Evolutionary conservation across 2,329 filamentous ascomycete genomes (phyloP), one percentile per base, ranked within the genome.

Genomic region (Fusarium paranaense): DNA sequence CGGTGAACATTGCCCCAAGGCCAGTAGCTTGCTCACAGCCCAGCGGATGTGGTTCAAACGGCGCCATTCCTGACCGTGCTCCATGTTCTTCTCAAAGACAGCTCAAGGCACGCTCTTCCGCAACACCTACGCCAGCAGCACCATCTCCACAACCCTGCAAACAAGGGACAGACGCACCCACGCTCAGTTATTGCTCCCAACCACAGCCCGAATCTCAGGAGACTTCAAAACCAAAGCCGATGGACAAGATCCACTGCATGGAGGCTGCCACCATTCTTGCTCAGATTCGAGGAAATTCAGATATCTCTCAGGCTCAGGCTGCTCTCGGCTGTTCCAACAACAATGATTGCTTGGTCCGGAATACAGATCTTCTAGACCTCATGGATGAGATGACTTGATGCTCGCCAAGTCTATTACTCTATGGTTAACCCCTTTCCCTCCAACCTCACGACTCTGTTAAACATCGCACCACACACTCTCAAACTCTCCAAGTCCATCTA

Each of bases 401-500:
- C n/a, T 8, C 50, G 2, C 30, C 27, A 2, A 32, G 18, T 52
- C 47, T 52, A 32, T 32, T 32, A 32, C 10, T n/a, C 40, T 9
- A 18, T 10, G 2, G 16, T 37, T 18, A 11, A 57, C 32, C 33
- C 20, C 20, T 18, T 40, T 59, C 2, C 22, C 22, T 58, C 11
- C 20, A 20, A 25, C 9, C 6, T 22, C 13, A 7, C n/a, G 4
- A 57, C 52, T 22, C 18, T 57, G 22, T 25, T 0, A 3, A 42
- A 20, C 27, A 16, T 4, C n/a, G 9, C 14, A 27, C 2, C 4
- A 50, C 25, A n/a, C 5, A 4, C 22, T 16, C n/a, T 72, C 58
- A 71, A 8, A 30, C 6, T 27, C 40, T 67, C 20, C 80, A 81
- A 14, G 35, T 60, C 85, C 87, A 87, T 72, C 87, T 86, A 62